These are phyloP conservation scores for Phyllosticta citribraziliensis DNA, from an alignment of 2,329 filamentous ascomycete genomes.

Conservation along the genomic window DNA sequence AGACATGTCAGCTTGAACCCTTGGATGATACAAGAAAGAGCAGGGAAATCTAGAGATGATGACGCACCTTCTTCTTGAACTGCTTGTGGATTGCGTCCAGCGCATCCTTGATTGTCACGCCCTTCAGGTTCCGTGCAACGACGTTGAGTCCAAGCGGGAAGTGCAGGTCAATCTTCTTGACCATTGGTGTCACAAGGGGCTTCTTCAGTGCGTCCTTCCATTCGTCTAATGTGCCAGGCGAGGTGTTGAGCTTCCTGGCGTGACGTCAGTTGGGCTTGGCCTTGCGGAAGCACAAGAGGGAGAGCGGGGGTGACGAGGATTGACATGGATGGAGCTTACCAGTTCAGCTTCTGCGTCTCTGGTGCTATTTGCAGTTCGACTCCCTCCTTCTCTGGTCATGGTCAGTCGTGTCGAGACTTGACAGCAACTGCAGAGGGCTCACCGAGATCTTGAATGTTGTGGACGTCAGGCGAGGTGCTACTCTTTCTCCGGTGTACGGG, in stretches of 20 bases:
- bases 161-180: conserved; percentile 91
- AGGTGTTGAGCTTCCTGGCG: conserved; percentile 85
- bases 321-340: conserved; percentile 47
- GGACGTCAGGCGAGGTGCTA: conserved; percentile 58
- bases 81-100: conserved; percentile 92
- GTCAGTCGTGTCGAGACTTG: conserved; percentile 19
- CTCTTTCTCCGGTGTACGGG: conserved; percentile 56
- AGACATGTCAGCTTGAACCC: not conserved
- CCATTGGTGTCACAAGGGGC: conserved; percentile 64
- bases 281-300: not conserved
- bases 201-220: conserved; percentile 68
- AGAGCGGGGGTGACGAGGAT: not conserved
- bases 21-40: conserved; percentile 7
- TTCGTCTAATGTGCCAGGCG: conserved; percentile 67
- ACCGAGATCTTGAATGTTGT: conserved; percentile 82
- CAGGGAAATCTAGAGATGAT: not conserved
- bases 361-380: conserved; percentile 63
- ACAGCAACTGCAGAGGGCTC: conserved; percentile 29
- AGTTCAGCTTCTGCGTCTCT: conserved; percentile 81
- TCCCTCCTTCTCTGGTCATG: conserved; percentile 56
- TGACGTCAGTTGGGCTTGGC: not conserved
- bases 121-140: conserved; percentile 81
- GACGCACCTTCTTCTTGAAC: conserved; percentile 85
- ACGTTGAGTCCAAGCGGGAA: conserved; percentile 84
- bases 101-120: conserved; percentile 95